phyloP scores from a whole-genome alignment of 306 rosid genomes.

The Lathyrus sativus region DNA sequence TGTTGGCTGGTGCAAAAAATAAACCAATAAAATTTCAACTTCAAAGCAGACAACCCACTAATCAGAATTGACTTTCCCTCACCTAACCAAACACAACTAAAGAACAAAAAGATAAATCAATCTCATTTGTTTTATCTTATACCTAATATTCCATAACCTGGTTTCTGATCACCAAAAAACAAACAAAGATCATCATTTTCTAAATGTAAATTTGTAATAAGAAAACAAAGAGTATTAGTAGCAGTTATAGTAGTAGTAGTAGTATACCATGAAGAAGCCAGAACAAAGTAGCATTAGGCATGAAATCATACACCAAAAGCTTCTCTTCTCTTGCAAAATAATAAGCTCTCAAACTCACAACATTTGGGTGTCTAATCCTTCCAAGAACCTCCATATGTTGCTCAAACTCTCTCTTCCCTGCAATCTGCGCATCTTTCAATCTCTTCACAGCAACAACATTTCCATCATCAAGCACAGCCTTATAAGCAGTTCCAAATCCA shows the following conservation, averaged over 20 bases:
- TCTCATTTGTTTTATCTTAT: not conserved
- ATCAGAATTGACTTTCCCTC: conserved; percentile 17
- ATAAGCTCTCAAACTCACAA: conserved; percentile 82
- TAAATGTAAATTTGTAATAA: not conserved
- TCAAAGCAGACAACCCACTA: conserved; percentile 22
- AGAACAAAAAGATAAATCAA: conserved; percentile 6
- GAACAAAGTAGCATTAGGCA: conserved; percentile 90
- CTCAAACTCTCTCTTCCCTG: conserved; percentile 85
- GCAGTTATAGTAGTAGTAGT: not conserved
- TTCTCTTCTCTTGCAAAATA: conserved; percentile 91
- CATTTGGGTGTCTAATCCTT: conserved; percentile 57
- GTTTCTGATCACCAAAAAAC: conserved; percentile 10
- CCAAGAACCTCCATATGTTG: conserved; percentile 92
- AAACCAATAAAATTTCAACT: not conserved
- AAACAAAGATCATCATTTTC: not conserved
- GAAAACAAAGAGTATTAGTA: conserved; percentile 3
- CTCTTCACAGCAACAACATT: conserved; percentile 91
- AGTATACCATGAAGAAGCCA: conserved; percentile 89
- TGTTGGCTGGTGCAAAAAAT: conserved; percentile 19
- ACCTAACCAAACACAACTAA: conserved; percentile 8
- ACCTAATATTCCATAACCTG: conserved; percentile 4
- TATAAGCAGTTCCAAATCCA: conserved; percentile 96
- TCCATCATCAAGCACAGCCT: conserved; percentile 90
- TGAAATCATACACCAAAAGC: conserved; percentile 81
- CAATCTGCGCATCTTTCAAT: conserved; percentile 78